A percentile compares a stretch with the other conserved stretches of the same genome.
These are phyloP conservation scores for Eruca vesicaria DNA, from an alignment of 441 rosid species.

Conservation along the genomic window DNA sequence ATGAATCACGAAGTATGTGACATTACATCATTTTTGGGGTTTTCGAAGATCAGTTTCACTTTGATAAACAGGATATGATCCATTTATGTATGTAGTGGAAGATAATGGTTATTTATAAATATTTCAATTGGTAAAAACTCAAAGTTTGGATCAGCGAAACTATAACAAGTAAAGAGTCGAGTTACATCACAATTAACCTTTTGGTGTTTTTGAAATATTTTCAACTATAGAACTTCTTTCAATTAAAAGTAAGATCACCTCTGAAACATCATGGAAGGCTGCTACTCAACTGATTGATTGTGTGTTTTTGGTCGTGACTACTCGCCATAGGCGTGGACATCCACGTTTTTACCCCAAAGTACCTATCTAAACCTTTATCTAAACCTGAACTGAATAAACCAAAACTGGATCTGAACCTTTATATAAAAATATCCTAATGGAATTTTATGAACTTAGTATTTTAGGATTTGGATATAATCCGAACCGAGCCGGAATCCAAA, in stretches of 20 bases:
- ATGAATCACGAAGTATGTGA: background rate
- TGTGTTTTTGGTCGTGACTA: background rate
- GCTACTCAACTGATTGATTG: background rate
- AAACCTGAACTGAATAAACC: too few species aligned
- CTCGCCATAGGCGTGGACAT: too few species aligned
- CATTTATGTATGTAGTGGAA: background rate
- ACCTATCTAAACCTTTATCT: too few species aligned
- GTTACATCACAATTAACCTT: background rate
- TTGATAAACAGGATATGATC: background rate
- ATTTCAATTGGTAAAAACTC: background rate
- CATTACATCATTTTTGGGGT: background rate
- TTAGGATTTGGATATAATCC: too few species aligned
- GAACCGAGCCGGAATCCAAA: too few species aligned
- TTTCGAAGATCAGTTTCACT: background rate
- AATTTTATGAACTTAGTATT: too few species aligned
- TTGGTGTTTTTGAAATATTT: background rate
- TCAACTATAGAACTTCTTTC: background rate
- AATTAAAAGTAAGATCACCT: background rate
- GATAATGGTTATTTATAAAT: background rate
- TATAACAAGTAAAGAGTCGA: background rate
- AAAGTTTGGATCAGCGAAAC: background rate
- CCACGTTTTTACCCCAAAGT: too few species aligned
- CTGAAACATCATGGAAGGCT: background rate
- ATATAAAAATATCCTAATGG: too few species aligned
- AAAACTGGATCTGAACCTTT: too few species aligned